phyloP scores from a whole-genome alignment of 2,329 filamentous ascomycete species.

The Neofusicoccum cordaticola region DNA sequence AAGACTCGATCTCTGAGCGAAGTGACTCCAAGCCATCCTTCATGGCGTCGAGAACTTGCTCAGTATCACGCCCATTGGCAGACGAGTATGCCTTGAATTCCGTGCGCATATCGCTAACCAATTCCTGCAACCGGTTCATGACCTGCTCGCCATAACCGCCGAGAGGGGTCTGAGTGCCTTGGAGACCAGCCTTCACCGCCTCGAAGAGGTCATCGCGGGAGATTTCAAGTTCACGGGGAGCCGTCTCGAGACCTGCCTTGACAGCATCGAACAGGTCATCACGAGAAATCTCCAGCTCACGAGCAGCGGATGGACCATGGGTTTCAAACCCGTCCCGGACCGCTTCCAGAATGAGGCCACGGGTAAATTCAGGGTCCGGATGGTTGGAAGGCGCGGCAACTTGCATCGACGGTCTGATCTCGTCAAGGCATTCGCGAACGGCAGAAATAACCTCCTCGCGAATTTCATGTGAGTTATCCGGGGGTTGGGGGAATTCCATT shows the following conservation, averaged over 20 bases:
- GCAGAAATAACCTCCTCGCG: conserved; percentile 80
- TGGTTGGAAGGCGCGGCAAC: conserved; percentile 37
- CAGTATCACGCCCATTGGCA: conserved; percentile 75
- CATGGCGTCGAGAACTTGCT: conserved; percentile 83
- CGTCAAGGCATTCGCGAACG: conserved; percentile 81
- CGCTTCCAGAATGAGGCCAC: conserved; percentile 56
- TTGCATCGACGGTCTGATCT: conserved; percentile 59
- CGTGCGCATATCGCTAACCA: conserved; percentile 60
- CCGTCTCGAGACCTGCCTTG: conserved; percentile 29
- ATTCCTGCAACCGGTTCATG: conserved; percentile 57
- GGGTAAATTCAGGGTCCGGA: conserved; percentile 47
- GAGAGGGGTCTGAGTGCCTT: conserved; percentile 39
- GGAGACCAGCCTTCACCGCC: conserved; percentile 54
- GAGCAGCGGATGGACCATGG: conserved; percentile 37
- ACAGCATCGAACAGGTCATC: conserved; percentile 58
- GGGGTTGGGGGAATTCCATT: conserved; percentile 70
- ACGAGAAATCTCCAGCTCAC: conserved; percentile 46
- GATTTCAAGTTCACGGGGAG: conserved; percentile 42
- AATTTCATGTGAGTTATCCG: conserved; percentile 67
- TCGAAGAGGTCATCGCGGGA: conserved; percentile 53
- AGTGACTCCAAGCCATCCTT: conserved; percentile 84
- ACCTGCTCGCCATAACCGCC: conserved; percentile 58
- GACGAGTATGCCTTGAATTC: conserved; percentile 77
- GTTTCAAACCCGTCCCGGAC: conserved; percentile 58
- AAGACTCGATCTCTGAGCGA: conserved; percentile 74